Evolutionary conservation across 805 yeast genomes (phyloP).

Genomic region (Candida silvatica): DNA sequence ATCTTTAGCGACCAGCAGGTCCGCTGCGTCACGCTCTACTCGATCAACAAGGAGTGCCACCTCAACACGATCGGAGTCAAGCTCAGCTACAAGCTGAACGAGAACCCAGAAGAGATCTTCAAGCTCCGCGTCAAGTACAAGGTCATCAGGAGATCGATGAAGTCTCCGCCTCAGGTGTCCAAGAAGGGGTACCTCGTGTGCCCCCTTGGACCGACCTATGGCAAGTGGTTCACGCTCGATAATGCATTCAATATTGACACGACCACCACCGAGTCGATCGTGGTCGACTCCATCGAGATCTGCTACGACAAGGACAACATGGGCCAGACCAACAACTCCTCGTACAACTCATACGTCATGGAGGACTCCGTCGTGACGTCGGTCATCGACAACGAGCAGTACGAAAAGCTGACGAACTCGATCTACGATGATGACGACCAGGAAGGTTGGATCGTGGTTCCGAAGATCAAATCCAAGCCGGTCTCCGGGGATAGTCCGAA

Average conservation of each 20-base stretch:
- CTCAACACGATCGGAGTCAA: slow-evolving; percentile 18
- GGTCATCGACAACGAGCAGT: slow-evolving; percentile 20
- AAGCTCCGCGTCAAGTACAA: slow-evolving; percentile 25
- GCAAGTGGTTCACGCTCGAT: slow-evolving; percentile 18
- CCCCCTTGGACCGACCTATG: slow-evolving; percentile 20
- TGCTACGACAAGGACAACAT: slow-evolving; percentile 11
- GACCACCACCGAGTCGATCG: slow-evolving; percentile 12
- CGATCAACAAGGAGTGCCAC: slow-evolving; percentile 20
- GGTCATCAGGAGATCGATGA: slow-evolving; percentile 23
- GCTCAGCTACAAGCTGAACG: slow-evolving; percentile 13
- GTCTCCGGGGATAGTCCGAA: background rate
- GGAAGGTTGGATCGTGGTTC: slow-evolving; percentile 21
- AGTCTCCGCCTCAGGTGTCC: slow-evolving; percentile 17
- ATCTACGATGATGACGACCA: slow-evolving; percentile 17
- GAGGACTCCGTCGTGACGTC: slow-evolving; percentile 17
- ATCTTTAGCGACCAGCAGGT: slow-evolving; percentile 13
- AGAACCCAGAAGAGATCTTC: slow-evolving; percentile 18
- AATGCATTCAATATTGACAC: slow-evolving; percentile 14
- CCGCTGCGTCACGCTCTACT: slow-evolving; percentile 16
- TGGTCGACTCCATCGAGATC: slow-evolving; percentile 13
- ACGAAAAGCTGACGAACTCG: slow-evolving; percentile 17
- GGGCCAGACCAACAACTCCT: background rate
- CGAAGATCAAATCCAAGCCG: slow-evolving; percentile 1
- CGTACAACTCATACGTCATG: slow-evolving; percentile 9
- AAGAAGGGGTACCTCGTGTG: slow-evolving; percentile 24